These are phyloP conservation scores for Clausena lansium DNA, from an alignment of 345 rosid species.

Conservation along the genomic window DNA sequence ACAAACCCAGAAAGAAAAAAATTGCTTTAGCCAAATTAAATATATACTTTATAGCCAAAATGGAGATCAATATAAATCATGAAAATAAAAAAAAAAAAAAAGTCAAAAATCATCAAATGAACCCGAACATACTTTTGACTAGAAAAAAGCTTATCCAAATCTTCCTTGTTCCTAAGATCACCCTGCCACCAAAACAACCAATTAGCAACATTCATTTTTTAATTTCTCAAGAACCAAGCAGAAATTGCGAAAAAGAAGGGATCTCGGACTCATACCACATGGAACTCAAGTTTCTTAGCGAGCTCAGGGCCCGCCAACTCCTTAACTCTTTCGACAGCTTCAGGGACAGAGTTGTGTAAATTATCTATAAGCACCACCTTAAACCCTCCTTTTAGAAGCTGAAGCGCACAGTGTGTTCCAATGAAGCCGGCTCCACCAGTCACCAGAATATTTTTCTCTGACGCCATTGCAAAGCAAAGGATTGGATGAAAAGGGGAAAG, in stretches of 20 bases:
- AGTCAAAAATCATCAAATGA: background rate
- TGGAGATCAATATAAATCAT: background rate
- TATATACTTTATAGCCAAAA: background rate
- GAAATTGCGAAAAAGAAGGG: background rate
- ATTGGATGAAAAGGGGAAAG: background rate
- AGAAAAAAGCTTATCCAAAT: constrained; percentile 80
- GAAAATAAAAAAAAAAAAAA: background rate
- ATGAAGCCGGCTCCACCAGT: constrained; percentile 99
- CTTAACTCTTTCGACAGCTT: constrained; percentile 77
- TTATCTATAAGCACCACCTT: constrained; percentile 81
- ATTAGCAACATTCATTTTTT: background rate
- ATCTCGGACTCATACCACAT: constrained; percentile 39
- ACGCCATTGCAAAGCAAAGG: constrained; percentile 26
- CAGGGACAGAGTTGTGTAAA: constrained; percentile 72
- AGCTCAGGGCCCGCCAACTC: constrained; percentile 79
- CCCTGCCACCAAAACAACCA: constrained; percentile 50
- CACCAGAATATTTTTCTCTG: constrained; percentile 62
- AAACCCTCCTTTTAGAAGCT: constrained; percentile 78
- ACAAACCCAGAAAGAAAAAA: background rate
- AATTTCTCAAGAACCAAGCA: background rate
- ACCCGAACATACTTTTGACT: constrained; percentile 44
- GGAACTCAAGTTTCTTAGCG: constrained; percentile 69
- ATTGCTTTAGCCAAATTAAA: background rate
- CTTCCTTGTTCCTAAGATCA: constrained; percentile 83
- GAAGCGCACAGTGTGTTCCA: constrained; percentile 86